A percentile compares a stretch with the other conserved stretches of the same genome.
These are phyloP conservation scores for Penicillium sp. DNA, from an alignment of 2,329 filamentous ascomycete species.

Conservation along the genomic window DNA sequence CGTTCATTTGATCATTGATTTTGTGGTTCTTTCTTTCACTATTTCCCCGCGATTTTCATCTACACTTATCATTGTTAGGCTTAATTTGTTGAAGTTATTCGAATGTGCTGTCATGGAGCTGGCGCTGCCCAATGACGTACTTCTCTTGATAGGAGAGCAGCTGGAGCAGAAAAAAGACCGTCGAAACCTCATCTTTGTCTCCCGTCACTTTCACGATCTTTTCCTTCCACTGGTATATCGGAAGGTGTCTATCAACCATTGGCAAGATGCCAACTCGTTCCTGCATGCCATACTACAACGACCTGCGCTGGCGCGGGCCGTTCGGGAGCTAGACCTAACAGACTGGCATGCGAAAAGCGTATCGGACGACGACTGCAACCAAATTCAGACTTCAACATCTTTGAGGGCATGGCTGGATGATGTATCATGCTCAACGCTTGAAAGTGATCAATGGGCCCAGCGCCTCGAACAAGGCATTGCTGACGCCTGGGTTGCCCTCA, in stretches of 20 bases:
- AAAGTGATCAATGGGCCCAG: slow-evolving; percentile 24
- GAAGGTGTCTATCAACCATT: slow-evolving; percentile 18
- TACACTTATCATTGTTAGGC: not conserved
- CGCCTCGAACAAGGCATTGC: slow-evolving; percentile 22
- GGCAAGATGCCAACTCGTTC: slow-evolving; percentile 23
- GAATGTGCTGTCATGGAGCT: not conserved
- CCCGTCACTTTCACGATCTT: slow-evolving; percentile 28
- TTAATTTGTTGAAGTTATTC: not conserved
- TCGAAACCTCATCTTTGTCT: slow-evolving; percentile 30
- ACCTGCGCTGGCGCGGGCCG: slow-evolving; percentile 26
- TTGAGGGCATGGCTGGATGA: slow-evolving; percentile 9
- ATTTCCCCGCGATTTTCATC: not conserved
- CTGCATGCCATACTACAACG: slow-evolving; percentile 21
- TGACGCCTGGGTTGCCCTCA: slow-evolving; percentile 32
- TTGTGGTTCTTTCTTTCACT: not conserved
- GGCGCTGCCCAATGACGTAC: slow-evolving; percentile 30
- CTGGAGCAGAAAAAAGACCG: slow-evolving; percentile 28
- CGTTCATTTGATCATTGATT: not conserved
- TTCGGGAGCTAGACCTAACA: slow-evolving; percentile 25
- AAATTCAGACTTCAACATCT: not conserved
- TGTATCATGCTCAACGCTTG: slow-evolving; percentile 21
- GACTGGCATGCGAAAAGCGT: slow-evolving; percentile 19
- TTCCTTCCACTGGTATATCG: slow-evolving; percentile 29
- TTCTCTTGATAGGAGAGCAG: slow-evolving; percentile 31
- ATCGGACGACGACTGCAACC: slow-evolving; percentile 7